Base-by-base conservation (phyloP, 2,329 filamentous ascomycete genomes). In the Trichoderma aggressivum region DNA sequence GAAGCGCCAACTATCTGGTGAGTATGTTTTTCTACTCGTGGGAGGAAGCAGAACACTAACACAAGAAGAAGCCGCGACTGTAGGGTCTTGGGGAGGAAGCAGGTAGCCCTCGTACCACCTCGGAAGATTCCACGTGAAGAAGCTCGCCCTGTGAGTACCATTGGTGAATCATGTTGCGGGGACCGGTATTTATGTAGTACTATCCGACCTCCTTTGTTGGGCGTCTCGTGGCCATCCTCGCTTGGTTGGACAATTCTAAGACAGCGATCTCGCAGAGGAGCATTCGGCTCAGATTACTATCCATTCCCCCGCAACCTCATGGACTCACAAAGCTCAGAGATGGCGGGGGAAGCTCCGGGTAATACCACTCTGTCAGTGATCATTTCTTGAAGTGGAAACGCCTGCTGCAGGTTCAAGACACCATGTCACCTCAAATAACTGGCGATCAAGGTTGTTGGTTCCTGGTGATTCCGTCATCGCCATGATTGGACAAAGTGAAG, bases 361-460 rank as follows among this genome's bases (percentile, higher is more conserved):
- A 66, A 66, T 71, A 61, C 62, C 30, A 71, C 39, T 34, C 43
- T 36, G 55, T 32, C 39, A 63, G 47, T 65, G 58, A 71, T 71
- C 56, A 47, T 67, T 62, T 21, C 61, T 71, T 56, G 36, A 62
- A 56, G 47, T 43, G 56, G 70, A 30, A 68, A n/a, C 53, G 61
- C 39, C 24, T 53, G 55, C 55, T 71, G 70, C 70, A 71, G 58
- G 70, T 61, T 53, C 63, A 60, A 47, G 63, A 68, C 70, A 59
- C 63, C 47, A 71, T 71, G 70, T 68, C 36, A 71, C 70, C 56
- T 62, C 16, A 16, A 71, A 56, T 47, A 67, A 5, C 18, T n/a
- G 30, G 50, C 21, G 53, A 47, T 12, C 55, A 66, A 43, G 39
- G 43, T 18, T 39, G 43, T 67, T 71, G 63, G 63, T 67, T 55